A percentile compares a stretch with the other conserved stretches of the same genome.
These are phyloP conservation scores for Arxiozyma telluris DNA, from an alignment of 1,139 yeast genomes.

Conservation along the genomic window DNA sequence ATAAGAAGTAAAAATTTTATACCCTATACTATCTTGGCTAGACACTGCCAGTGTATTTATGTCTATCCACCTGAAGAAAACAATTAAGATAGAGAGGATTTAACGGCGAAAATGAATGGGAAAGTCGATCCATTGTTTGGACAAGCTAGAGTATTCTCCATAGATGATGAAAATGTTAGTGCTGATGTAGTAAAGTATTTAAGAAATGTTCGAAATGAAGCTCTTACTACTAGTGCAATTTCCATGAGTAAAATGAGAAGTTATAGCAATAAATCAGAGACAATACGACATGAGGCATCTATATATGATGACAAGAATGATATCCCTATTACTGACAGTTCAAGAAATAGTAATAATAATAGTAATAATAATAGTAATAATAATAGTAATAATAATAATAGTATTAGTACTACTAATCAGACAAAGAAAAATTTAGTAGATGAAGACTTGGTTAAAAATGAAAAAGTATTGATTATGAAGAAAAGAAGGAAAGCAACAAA, in stretches of 20 bases:
- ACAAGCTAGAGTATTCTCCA: constrained; percentile 23
- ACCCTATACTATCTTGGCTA: neutral
- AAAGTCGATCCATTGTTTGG: constrained; percentile 24
- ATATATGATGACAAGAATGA: constrained; percentile 19
- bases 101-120: neutral
- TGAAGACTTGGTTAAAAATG: neutral
- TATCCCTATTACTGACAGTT: neutral
- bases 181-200: constrained; percentile 23
- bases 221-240: constrained; percentile 20
- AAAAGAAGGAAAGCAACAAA: neutral
- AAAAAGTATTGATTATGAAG: no score
- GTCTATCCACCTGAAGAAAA: no score
- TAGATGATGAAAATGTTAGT: constrained; percentile 20
- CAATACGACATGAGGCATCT: constrained; percentile 11
- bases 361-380: neutral
- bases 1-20: no score
- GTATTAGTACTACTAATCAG: neutral
- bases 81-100: neutral
- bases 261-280: neutral
- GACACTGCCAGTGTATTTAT: no score
- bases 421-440: no score
- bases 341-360: neutral
- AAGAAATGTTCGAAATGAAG: constrained; percentile 23
- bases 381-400: no score
- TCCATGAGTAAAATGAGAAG: neutral